phyloP scores from a whole-genome alignment of 805 yeast species.

The Lachancea sp. region DNA sequence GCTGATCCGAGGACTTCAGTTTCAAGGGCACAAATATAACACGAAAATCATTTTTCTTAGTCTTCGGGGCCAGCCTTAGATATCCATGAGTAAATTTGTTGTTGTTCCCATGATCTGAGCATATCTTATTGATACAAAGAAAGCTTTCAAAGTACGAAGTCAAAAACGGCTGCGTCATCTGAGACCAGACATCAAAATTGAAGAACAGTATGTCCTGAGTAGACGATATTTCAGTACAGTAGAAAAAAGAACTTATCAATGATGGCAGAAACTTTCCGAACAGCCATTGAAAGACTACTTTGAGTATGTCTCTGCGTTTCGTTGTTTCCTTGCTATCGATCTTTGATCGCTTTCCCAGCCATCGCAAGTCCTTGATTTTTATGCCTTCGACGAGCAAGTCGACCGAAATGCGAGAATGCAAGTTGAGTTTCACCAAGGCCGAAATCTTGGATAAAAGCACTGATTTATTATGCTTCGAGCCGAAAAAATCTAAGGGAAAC shows the following conservation, averaged over 20 bases:
- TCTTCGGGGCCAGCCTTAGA: slow-evolving; percentile 54
- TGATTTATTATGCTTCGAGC: slow-evolving; percentile 44
- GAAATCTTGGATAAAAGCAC: slow-evolving; percentile 35
- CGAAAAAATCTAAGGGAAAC: slow-evolving; percentile 49
- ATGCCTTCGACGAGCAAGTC: slow-evolving; percentile 28
- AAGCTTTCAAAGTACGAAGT: slow-evolving; percentile 36
- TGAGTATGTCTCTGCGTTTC: background rate
- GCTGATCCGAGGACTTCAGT: slow-evolving; percentile 32
- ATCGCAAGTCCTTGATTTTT: slow-evolving; percentile 39
- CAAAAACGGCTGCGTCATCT: slow-evolving; percentile 38
- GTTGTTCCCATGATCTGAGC: slow-evolving; percentile 21
- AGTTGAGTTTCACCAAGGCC: slow-evolving; percentile 33
- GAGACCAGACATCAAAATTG: slow-evolving; percentile 54
- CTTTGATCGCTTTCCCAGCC: slow-evolving; percentile 41
- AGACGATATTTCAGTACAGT: slow-evolving; percentile 54
- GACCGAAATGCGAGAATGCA: slow-evolving; percentile 34
- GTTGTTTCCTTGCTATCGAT: background rate
- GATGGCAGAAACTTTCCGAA: slow-evolving; percentile 41
- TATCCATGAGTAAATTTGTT: slow-evolving; percentile 33
- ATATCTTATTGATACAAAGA: slow-evolving; percentile 24
- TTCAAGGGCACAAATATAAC: slow-evolving; percentile 50
- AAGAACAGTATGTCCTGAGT: slow-evolving; percentile 41
- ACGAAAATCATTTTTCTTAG: slow-evolving; percentile 44
- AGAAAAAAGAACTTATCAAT: slow-evolving; percentile 50
- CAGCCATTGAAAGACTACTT: slow-evolving; percentile 52